Evolutionary conservation across 1,284 basidiomycete genomes (phyloP), one percentile per base, ranked within the genome.

Genomic region (Trametes pubescens): DNA sequence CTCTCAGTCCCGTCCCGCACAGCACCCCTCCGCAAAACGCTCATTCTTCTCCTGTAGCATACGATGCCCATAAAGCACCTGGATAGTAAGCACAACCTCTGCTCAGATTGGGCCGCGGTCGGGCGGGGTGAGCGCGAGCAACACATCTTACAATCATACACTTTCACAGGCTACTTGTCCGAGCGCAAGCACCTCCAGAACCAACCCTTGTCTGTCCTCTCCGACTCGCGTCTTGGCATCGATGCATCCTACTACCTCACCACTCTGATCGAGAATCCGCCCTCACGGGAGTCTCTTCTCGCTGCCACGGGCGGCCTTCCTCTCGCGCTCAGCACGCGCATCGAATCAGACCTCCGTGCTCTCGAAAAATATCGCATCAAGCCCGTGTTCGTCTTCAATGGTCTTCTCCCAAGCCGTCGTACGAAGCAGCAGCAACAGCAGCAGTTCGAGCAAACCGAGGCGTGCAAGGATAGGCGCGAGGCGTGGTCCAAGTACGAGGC

Each of bases 301-400:
- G 94, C 96, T 0, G 96, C 96, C 0, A 96, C 96, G 1, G 97
- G 97, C 40, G 97, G 97, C 38, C 84, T 95, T 8, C 96, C 96
- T 2, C 86, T 98, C 61, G 90, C 93, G 35, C 85, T 98, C 59
- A 90, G 89, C 13, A 84, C 86, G 68, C 90, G 94, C 66, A 96
- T 99, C 76, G 96, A 98, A 80, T 84, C 88, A 38, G 96, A 99
- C 82, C 84, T 99, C 54, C 92, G 96, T 54, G 83, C 87, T 10
- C 89, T 99, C 72, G 96, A 98, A 84, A 92, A 91, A 79, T 82
- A 92, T 51, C 90, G 87, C 68, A 97, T 99, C 83, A 98, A 98
- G 77, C 98, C 97, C 29, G 95, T 99, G 38, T 98, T 99, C 74
- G 95, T 99, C 55, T 98, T 99, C 79, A 89, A 94, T 47, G 97